Conservation (phyloP, 2,329 filamentous ascomycete genomes). For the Ophiostoma populinum region DNA sequence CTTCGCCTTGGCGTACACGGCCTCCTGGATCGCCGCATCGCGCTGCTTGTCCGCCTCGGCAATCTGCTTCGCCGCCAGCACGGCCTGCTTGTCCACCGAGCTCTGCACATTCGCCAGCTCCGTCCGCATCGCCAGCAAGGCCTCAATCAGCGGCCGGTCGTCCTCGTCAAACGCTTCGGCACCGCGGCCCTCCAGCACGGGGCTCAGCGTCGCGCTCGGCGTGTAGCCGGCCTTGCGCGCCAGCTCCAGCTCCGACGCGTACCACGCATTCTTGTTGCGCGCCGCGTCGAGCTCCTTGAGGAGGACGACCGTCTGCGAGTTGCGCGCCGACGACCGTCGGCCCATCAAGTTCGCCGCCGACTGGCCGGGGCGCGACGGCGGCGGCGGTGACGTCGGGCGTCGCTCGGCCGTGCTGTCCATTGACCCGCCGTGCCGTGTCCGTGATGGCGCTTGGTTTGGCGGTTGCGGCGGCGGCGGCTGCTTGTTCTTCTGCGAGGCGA, state of each 20-base stretch:
- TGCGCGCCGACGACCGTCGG: slow-evolving; percentile 41
- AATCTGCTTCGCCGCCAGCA: slow-evolving; percentile 72
- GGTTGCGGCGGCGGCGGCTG: background rate
- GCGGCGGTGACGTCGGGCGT: slow-evolving; percentile 36
- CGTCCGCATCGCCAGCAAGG: slow-evolving; percentile 74
- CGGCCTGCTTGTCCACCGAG: slow-evolving; percentile 75
- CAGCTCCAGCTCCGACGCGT: slow-evolving; percentile 82
- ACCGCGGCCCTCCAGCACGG: slow-evolving; percentile 57
- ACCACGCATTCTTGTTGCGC: slow-evolving; percentile 87
- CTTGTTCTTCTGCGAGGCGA: no score
- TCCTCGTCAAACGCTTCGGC: slow-evolving; percentile 78
- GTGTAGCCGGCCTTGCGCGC: slow-evolving; percentile 81
- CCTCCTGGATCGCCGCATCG: slow-evolving; percentile 85
- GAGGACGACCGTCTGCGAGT: slow-evolving; percentile 54
- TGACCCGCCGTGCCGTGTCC: slow-evolving; percentile 32
- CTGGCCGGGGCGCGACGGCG: slow-evolving; percentile 30
- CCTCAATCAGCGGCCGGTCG: slow-evolving; percentile 81
- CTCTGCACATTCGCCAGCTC: slow-evolving; percentile 81
- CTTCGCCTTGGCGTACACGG: slow-evolving; percentile 86
- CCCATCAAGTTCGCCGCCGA: slow-evolving; percentile 36
- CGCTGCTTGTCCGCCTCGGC: slow-evolving; percentile 90
- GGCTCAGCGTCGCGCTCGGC: slow-evolving; percentile 50
- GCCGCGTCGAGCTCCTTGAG: slow-evolving; percentile 74
- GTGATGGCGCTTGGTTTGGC: background rate
- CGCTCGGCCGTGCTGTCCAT: slow-evolving; percentile 51